Evolutionary conservation across 2,329 filamentous ascomycete species (phyloP).

Genomic region (Albifimbria verrucaria): DNA sequence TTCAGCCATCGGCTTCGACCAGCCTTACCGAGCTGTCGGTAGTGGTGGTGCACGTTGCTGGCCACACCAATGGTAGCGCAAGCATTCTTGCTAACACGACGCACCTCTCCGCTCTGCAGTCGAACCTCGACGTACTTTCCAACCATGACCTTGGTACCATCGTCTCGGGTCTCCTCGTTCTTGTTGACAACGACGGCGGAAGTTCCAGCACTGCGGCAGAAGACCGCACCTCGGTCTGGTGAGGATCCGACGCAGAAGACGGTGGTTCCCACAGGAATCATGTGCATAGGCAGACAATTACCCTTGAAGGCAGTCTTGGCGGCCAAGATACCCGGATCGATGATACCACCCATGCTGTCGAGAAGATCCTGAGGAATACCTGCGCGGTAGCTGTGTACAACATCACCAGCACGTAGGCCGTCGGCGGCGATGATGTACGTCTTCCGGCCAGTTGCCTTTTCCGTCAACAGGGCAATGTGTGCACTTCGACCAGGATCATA

Average conservation of each 20-base stretch:
- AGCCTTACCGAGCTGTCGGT: conserved; percentile 89
- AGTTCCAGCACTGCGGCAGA: conserved; percentile 93
- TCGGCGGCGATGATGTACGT: conserved; percentile 96
- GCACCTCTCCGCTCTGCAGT: conserved; percentile 88
- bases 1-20: conserved; percentile 91
- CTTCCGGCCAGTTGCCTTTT: conserved; percentile 69
- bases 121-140: conserved; percentile 79
- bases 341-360: conserved; percentile 84
- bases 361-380: conserved; percentile 87
- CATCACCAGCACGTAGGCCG: conserved; percentile 86
- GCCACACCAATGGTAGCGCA: conserved; percentile 92
- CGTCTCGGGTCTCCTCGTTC: conserved; percentile 67
- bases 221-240: conserved; percentile 72
- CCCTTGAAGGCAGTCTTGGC: conserved; percentile 91
- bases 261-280: conserved; percentile 92
- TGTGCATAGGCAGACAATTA: conserved; percentile 91
- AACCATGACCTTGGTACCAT: conserved; percentile 59
- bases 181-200: conserved; percentile 87
- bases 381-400: conserved; percentile 85
- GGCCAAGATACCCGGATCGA: conserved; percentile 94
- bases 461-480: conserved; percentile 84
- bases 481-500: conserved; percentile 92
- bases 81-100: conserved; percentile 85
- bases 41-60: conserved; percentile 90
- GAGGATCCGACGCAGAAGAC: conserved; percentile 86